Evolutionary conservation across 2,329 filamentous ascomycete species (phyloP).

Genomic region (Colletotrichum musae): DNA sequence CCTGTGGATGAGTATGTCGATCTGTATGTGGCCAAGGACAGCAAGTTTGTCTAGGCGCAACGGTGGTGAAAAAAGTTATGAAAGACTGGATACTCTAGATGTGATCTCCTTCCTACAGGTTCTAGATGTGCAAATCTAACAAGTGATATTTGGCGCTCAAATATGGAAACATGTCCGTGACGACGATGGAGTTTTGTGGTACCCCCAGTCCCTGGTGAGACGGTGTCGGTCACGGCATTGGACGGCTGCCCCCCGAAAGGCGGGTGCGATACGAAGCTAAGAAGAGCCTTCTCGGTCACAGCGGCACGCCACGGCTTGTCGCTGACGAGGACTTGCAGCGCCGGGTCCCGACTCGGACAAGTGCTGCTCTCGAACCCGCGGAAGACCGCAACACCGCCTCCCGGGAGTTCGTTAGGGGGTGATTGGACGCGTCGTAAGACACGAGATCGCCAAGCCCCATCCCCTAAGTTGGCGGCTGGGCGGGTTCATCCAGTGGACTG

Average conservation of each 20-base stretch:
- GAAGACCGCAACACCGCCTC: slow-evolving; percentile 16
- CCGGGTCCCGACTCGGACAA: slow-evolving; percentile 27
- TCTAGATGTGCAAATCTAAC: slow-evolving; percentile 24
- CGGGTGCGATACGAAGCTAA: slow-evolving; percentile 26
- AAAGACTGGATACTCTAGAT: slow-evolving; percentile 34
- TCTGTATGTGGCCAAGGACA: slow-evolving; percentile 77
- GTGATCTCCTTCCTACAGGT: slow-evolving; percentile 6
- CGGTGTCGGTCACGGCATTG: background rate
- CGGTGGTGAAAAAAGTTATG: background rate
- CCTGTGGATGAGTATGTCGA: slow-evolving; percentile 95
- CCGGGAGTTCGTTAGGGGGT: slow-evolving; percentile 17
- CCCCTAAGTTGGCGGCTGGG: slow-evolving; percentile 31
- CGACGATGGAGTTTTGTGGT: background rate
- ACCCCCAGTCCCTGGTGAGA: background rate
- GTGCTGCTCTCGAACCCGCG: slow-evolving; percentile 17
- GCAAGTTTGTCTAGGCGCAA: slow-evolving; percentile 66
- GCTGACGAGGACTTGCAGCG: slow-evolving; percentile 29
- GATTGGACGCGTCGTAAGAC: slow-evolving; percentile 34
- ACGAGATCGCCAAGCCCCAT: slow-evolving; percentile 37
- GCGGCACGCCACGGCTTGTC: slow-evolving; percentile 21
- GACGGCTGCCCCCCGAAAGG: slow-evolving; percentile 1
- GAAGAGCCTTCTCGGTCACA: slow-evolving; percentile 18
- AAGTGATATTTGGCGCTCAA: slow-evolving; percentile 13
- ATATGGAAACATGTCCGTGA: background rate
- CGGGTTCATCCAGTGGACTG: slow-evolving; percentile 26